These are phyloP conservation scores for Mycena amicta DNA, from an alignment of 768 basidiomycete species.

Conservation along the genomic window DNA sequence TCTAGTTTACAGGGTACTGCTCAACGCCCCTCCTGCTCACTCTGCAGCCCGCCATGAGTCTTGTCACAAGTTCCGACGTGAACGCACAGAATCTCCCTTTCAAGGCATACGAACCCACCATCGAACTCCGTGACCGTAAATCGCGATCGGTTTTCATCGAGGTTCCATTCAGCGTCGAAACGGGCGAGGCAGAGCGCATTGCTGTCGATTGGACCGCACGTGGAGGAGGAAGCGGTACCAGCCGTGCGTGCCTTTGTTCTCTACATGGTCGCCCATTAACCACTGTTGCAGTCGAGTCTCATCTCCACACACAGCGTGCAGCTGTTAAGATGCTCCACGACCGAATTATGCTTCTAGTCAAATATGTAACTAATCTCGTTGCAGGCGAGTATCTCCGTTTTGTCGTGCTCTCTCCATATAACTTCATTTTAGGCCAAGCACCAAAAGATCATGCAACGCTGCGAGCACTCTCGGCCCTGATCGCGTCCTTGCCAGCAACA, in stretches of 20 bases:
- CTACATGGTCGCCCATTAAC: slow-evolving; percentile 1
- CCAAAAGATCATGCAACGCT: slow-evolving; percentile 78
- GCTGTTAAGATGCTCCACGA: slow-evolving; percentile 97
- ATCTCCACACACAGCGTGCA: slow-evolving; percentile 88
- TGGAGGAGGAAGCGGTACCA: slow-evolving; percentile 81
- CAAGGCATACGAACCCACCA: slow-evolving; percentile 89
- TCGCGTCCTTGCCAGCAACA: slow-evolving; percentile 87
- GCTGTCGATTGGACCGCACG: slow-evolving; percentile 95
- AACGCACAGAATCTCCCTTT: slow-evolving; percentile 82
- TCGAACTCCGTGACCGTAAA: slow-evolving; percentile 80
- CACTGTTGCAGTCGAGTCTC: slow-evolving; percentile 72
- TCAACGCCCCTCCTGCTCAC: slow-evolving; percentile 89
- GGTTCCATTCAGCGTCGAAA: slow-evolving; percentile 87
- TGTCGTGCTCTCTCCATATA: not conserved
- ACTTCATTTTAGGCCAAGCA: slow-evolving; percentile 56
- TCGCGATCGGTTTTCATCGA: slow-evolving; percentile 82
- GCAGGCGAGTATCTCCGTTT: slow-evolving; percentile 52
- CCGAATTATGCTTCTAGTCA: slow-evolving; percentile 81
- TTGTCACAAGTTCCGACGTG: slow-evolving; percentile 48
- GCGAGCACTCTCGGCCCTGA: slow-evolving; percentile 81
- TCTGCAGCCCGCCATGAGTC: slow-evolving; percentile 57
- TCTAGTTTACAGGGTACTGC: slow-evolving; percentile 80
- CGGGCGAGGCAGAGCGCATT: slow-evolving; percentile 97
- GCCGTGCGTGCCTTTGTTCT: slow-evolving; percentile 53
- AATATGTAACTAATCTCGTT: slow-evolving; percentile 79